Conservation (phyloP, 2,329 filamentous ascomycete genomes). For the Zymoseptoria tritici region DNA sequence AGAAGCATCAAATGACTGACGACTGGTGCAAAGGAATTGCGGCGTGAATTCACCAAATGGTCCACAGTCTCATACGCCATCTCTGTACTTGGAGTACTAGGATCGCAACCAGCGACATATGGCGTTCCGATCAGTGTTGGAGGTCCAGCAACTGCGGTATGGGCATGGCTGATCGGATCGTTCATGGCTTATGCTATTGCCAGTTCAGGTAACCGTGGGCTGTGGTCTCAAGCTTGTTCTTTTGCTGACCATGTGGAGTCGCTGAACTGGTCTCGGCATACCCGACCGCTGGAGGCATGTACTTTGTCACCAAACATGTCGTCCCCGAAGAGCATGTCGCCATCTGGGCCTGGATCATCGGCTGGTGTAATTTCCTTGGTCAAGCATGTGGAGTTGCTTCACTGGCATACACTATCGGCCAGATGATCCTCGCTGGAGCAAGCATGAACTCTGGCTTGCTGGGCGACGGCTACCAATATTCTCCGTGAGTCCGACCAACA, state of each 20-base stretch:
- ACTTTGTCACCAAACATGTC: constrained; percentile 60
- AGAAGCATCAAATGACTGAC: background rate
- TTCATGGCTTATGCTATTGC: constrained; percentile 59
- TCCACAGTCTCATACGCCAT: constrained; percentile 60
- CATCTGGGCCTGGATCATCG: constrained; percentile 58
- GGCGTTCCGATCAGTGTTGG: constrained; percentile 51
- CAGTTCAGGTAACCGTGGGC: constrained; percentile 42
- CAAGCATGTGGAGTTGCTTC: constrained; percentile 57
- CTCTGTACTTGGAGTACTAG: constrained; percentile 56
- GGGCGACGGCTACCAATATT: constrained; percentile 46
- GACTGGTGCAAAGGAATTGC: constrained; percentile 45
- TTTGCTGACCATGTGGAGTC: constrained; percentile 33
- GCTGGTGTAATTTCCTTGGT: constrained; percentile 60
- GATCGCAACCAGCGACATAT: constrained; percentile 59
- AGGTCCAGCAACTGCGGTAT: constrained; percentile 57
- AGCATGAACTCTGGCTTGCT: constrained; percentile 54
- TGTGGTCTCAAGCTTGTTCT: background rate
- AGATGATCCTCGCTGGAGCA: constrained; percentile 55
- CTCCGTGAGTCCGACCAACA: constrained; percentile 42
- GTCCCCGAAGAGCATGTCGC: constrained; percentile 54
- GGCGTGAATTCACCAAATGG: constrained; percentile 59
- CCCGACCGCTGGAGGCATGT: constrained; percentile 61
- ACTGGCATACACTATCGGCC: constrained; percentile 55
- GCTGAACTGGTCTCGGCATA: constrained; percentile 59
- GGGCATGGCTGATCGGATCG: constrained; percentile 59